Evolutionary conservation across 768 basidiomycete genomes (phyloP), one percentile per base, ranked within the genome.

Genomic region (Lactarius vividus): DNA sequence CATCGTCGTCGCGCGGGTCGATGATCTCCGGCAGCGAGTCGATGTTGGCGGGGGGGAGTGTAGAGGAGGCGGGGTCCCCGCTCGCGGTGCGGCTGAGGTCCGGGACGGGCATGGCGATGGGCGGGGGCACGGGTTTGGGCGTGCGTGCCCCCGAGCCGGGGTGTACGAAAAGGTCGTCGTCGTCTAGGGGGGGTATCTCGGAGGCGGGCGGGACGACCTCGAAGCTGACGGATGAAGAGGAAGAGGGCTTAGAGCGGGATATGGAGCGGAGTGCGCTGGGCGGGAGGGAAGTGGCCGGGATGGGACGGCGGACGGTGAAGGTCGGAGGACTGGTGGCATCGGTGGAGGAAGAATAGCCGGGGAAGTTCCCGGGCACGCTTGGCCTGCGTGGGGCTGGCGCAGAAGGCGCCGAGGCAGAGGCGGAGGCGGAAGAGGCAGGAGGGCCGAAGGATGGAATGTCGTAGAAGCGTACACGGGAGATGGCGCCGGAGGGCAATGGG

Each of bases 401-500:
- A 10, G 62, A 8, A 11, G 15, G 29, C n/a, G 62, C 23, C 2
- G 61, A 31, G 4, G 56, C 23, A 4, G 61, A 31, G 4, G 40
- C 5, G 2, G 64, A 23, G 26, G 61, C 37, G 29, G 66, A 26
- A 10, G 54, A 29, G 11, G 67, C 28, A 11, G 35, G 42, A 5
- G 42, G 26, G 49, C 49, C 49, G 26, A 52, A 52, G 44, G 61
- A 18, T 7, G 64, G 64, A 8, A 62, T 35, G 0, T 66, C 56
- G 62, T 46, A 62, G 62, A 70, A 70, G n/a, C 68, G 70, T 15
- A 70, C 70, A 59, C 70, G 70, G 28, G 70, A 63, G 31, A 69
- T 67, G 28, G 75, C 69, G 2, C 72, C 72, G 16, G 72, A 42
- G 8, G 68, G 65, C 31, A 72, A 57, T 40, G 73, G 69, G 40